phyloP scores from a whole-genome alignment of 2,329 filamentous ascomycete species.

The Cyphellophora europaea region DNA sequence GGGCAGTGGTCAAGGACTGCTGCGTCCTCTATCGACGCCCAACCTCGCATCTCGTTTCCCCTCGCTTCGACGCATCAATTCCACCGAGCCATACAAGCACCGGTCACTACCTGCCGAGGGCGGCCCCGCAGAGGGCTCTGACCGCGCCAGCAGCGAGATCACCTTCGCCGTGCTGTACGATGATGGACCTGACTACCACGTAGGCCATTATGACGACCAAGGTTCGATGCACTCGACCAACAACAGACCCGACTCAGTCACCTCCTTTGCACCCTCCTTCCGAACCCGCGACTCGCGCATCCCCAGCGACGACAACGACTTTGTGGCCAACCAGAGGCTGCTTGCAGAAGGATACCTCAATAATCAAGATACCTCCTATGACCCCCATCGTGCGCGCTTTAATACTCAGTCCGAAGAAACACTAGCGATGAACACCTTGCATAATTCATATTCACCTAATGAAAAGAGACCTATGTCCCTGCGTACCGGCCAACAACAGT shows the following conservation, averaged over 20 bases:
- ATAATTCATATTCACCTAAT: slow-evolving; percentile 14
- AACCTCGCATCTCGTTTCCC: slow-evolving; percentile 18
- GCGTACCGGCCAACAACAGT: slow-evolving; percentile 10
- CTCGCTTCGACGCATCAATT: slow-evolving; percentile 18
- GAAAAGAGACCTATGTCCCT: slow-evolving; percentile 16
- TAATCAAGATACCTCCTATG: slow-evolving; percentile 16
- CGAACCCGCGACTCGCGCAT: slow-evolving; percentile 17
- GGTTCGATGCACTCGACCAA: slow-evolving; percentile 13
- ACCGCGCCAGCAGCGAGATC: slow-evolving; percentile 18
- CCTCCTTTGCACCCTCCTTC: slow-evolving; percentile 19
- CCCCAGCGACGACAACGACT: slow-evolving; percentile 17
- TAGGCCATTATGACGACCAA: slow-evolving; percentile 18
- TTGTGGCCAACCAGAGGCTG: slow-evolving; percentile 18
- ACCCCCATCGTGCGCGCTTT: slow-evolving; percentile 14
- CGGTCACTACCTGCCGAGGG: slow-evolving; percentile 17
- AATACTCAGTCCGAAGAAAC: slow-evolving; percentile 18
- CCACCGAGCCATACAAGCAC: slow-evolving; percentile 18
- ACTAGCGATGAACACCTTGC: slow-evolving; percentile 13
- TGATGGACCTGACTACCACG: slow-evolving; percentile 19
- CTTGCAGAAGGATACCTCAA: slow-evolving; percentile 19
- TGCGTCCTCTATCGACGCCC: slow-evolving; percentile 17
- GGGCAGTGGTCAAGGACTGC: slow-evolving; percentile 11
- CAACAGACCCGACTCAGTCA: slow-evolving; percentile 15
- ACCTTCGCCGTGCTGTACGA: slow-evolving; percentile 21
- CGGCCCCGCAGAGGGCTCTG: slow-evolving; percentile 11